Evolutionary conservation across 305 asterid species (phyloP).

Genomic region (Fraxinus angustifolia): DNA sequence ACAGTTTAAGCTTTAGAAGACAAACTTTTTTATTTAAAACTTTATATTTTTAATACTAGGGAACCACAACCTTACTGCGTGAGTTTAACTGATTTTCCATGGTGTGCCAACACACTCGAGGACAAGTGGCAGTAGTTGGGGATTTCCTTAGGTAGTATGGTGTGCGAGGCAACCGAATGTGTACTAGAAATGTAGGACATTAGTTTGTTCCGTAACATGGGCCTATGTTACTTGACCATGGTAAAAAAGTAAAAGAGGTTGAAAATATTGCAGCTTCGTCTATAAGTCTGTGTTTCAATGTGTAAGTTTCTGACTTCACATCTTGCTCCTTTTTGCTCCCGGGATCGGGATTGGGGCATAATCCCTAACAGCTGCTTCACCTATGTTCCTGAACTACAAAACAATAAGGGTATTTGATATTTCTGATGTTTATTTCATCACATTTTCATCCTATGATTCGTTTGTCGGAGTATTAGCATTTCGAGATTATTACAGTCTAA

Average conservation of each 20-base stretch:
- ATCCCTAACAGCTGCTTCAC: neutral
- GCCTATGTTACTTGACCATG: neutral
- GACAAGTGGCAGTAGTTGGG: neutral
- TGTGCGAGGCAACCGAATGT: neutral
- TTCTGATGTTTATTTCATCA: neutral
- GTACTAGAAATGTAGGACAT: neutral
- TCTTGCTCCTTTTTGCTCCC: neutral
- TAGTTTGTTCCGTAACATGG: neutral
- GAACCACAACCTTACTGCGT: neutral
- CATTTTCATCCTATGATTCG: neutral
- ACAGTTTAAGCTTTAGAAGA: neutral
- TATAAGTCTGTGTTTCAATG: neutral
- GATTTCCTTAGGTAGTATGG: neutral
- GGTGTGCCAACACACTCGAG: neutral
- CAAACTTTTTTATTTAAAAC: neutral
- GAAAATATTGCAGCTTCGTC: neutral
- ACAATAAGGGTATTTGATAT: neutral
- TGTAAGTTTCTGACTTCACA: neutral
- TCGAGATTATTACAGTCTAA: neutral
- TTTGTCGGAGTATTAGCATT: neutral
- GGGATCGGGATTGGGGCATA: neutral
- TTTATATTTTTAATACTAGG: neutral
- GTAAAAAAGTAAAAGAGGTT: neutral
- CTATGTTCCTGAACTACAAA: neutral
- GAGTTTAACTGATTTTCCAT: neutral